Conservation (phyloP, 1,284 basidiomycete species). For the Leccinum glutinopallens region DNA sequence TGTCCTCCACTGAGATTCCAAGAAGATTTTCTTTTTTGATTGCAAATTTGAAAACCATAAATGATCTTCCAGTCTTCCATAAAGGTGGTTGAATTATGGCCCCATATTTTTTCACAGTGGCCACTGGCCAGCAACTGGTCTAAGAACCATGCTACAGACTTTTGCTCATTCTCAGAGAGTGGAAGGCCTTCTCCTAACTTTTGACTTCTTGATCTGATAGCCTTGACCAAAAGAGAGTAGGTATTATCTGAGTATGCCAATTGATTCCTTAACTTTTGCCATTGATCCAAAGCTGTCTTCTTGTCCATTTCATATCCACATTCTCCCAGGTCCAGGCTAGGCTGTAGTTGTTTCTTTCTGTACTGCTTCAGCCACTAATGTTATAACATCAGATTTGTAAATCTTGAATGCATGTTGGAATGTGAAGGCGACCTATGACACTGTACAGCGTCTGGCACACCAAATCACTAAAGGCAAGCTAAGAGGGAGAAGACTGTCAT, state of each 20-base stretch:
- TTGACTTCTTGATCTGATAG: background rate
- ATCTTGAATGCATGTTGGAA: too few species aligned
- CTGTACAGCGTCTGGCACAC: too few species aligned
- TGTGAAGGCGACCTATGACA: too few species aligned
- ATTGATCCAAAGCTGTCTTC: background rate
- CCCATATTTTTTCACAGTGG: background rate
- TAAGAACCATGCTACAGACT: background rate
- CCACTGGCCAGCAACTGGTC: background rate
- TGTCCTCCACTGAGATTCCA: background rate
- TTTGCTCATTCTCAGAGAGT: background rate
- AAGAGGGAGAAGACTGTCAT: too few species aligned
- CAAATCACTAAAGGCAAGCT: too few species aligned
- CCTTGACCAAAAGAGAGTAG: background rate
- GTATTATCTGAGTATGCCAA: background rate
- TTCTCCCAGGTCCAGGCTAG: background rate
- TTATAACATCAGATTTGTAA: too few species aligned
- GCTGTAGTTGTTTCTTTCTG: too few species aligned
- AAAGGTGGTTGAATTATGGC: background rate
- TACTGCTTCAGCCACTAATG: too few species aligned
- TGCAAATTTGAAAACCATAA: background rate
- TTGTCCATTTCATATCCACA: background rate
- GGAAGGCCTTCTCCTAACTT: background rate
- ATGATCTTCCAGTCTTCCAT: background rate
- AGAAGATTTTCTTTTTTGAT: background rate
- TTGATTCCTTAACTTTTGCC: background rate